A percentile compares a stretch with the other conserved stretches of the same genome.
phyloP scores from a whole-genome alignment of 73 alveolate species.

The Paramecium octaurelia region DNA sequence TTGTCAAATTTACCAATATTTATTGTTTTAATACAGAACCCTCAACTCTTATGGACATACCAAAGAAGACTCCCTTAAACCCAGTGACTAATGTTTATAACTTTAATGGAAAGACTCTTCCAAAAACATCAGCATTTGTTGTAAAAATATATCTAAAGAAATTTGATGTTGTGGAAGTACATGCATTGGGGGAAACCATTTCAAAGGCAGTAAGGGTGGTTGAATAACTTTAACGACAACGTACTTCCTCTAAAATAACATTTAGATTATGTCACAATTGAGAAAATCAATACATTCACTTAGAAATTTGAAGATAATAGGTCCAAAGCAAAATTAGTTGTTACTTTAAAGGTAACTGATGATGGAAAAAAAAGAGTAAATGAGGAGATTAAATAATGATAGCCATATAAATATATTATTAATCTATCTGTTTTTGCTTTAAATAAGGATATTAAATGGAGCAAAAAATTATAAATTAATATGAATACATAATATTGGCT shows the following conservation, averaged over 20 bases:
- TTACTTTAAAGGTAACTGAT: background rate
- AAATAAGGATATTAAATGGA: background rate
- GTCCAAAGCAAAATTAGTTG: background rate
- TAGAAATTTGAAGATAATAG: background rate
- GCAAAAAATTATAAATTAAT: background rate
- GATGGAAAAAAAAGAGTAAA: background rate
- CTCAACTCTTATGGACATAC: background rate
- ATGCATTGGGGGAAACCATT: background rate
- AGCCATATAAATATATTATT: background rate
- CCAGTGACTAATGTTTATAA: background rate
- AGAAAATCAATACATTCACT: background rate
- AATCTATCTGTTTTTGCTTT: background rate
- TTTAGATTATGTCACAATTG: background rate
- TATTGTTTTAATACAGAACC: background rate
- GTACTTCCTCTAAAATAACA: background rate
- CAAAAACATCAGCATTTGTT: background rate
- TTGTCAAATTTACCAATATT: background rate
- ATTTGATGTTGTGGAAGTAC: background rate
- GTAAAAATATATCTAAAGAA: background rate
- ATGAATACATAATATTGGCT: background rate
- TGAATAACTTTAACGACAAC: background rate
- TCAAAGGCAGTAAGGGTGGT: background rate
- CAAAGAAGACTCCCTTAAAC: background rate
- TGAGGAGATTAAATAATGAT: background rate
- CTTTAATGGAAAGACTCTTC: background rate